phyloP scores from a whole-genome alignment of 2,329 filamentous ascomycete genomes.

The Aspergillus sp. region DNA sequence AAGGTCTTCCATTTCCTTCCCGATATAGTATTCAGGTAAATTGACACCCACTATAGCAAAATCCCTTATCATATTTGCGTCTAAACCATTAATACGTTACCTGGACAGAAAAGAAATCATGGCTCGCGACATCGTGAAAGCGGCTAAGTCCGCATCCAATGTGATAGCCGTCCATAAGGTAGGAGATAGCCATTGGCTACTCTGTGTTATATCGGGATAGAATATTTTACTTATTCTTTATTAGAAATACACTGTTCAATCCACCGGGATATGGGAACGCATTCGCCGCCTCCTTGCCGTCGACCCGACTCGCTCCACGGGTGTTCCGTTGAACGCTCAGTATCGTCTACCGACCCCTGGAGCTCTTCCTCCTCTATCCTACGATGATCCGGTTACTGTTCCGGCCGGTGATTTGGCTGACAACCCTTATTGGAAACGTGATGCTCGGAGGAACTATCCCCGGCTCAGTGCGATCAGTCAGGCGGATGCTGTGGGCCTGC shows the following conservation, averaged over 20 bases:
- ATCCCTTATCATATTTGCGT: neutral
- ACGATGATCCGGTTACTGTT: conserved; percentile 79
- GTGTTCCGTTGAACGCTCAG: conserved; percentile 88
- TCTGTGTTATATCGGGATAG: neutral
- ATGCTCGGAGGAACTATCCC: conserved; percentile 79
- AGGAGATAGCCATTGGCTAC: conserved; percentile 3
- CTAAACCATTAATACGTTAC: conserved; percentile 8
- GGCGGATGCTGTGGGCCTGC: conserved; percentile 78
- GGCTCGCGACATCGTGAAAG: conserved; percentile 41
- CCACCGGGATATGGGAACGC: conserved; percentile 81
- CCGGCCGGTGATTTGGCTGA: conserved; percentile 87
- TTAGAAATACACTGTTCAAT: conserved; percentile 96
- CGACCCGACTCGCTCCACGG: conserved; percentile 85
- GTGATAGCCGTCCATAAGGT: conserved; percentile 43
- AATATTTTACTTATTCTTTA: neutral
- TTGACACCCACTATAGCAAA: neutral
- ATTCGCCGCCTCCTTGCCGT: conserved; percentile 77
- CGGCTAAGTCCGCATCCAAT: conserved; percentile 41
- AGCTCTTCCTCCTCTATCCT: conserved; percentile 66
- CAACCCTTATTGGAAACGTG: conserved; percentile 96
- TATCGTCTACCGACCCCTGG: conserved; percentile 86
- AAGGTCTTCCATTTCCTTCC: neutral
- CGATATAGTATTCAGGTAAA: neutral
- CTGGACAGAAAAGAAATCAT: conserved; percentile 33
- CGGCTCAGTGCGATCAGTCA: conserved; percentile 77